Evolutionary conservation across 495 filamentous ascomycete genomes (phyloP).

Genomic region (Daldinia decipiens): DNA sequence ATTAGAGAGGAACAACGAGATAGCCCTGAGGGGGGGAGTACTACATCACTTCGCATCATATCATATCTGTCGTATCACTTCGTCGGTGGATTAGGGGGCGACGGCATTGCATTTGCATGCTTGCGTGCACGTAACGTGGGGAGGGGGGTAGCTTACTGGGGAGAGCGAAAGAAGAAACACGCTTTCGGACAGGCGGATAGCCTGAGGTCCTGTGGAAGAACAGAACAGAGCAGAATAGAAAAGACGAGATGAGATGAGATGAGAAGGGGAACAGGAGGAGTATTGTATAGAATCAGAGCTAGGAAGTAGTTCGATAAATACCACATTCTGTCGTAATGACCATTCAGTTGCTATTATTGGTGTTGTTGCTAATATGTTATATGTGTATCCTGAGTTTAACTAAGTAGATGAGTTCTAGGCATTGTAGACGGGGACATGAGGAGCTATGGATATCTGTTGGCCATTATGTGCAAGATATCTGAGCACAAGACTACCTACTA

Average conservation of each 20-base stretch:
- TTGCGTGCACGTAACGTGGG: background rate
- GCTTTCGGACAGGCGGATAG: background rate
- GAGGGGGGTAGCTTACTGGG: background rate
- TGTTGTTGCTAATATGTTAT: background rate
- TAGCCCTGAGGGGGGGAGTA: background rate
- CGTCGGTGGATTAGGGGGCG: background rate
- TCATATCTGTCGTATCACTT: background rate
- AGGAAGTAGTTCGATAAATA: constrained; percentile 36
- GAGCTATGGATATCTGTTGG: background rate
- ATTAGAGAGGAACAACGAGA: constrained; percentile 7
- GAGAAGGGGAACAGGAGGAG: constrained; percentile 12
- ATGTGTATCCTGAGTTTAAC: background rate
- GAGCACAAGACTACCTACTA: background rate
- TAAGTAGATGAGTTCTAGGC: background rate
- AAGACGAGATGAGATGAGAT: background rate
- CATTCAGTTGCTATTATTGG: background rate
- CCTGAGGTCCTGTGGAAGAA: constrained; percentile 2
- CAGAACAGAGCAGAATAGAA: background rate
- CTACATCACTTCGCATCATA: background rate
- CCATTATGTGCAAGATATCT: background rate
- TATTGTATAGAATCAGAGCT: constrained; percentile 42
- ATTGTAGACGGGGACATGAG: background rate
- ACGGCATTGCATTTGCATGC: background rate
- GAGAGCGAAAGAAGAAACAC: background rate
- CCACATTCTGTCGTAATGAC: constrained; percentile 31